Evolutionary conservation across 306 rosid genomes (phyloP).

Genomic region (Trifolium fragiferum): DNA sequence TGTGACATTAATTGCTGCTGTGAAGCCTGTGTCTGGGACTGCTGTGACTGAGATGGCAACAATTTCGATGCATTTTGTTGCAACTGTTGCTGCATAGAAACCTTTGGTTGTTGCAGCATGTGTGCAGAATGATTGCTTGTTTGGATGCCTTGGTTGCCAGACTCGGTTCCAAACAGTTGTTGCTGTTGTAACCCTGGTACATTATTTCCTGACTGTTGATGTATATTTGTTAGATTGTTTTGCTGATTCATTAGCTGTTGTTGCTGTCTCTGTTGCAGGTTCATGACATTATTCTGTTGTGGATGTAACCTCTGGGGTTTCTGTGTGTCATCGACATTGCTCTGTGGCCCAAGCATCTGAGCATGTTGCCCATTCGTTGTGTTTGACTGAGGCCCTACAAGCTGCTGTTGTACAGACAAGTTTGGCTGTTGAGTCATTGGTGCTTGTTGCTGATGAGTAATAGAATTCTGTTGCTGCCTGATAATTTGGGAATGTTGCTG

Average conservation of each 20-base stretch:
- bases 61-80: slow-evolving; percentile 64
- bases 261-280: slow-evolving; percentile 67
- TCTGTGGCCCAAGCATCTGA: slow-evolving; percentile 72
- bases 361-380: slow-evolving; percentile 64
- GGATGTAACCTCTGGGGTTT: slow-evolving; percentile 72
- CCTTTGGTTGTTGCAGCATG: slow-evolving; percentile 75
- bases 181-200: slow-evolving; percentile 75
- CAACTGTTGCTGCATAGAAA: slow-evolving; percentile 66
- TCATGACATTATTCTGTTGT: slow-evolving; percentile 77
- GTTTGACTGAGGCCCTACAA: slow-evolving; percentile 70
- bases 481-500: slow-evolving; percentile 86
- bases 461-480: slow-evolving; percentile 68
- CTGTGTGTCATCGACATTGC: slow-evolving; percentile 77
- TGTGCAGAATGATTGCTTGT: slow-evolving; percentile 71
- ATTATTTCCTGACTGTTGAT: slow-evolving; percentile 82
- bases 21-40: slow-evolving; percentile 65
- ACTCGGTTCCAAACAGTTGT: slow-evolving; percentile 63
- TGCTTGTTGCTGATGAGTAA: slow-evolving; percentile 72
- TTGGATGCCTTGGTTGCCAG: slow-evolving; percentile 78
- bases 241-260: slow-evolving; percentile 77
- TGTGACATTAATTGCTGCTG: slow-evolving; percentile 80
- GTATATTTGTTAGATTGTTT: slow-evolving; percentile 66
- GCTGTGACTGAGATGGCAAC: slow-evolving; percentile 72
- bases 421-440: slow-evolving; percentile 64
- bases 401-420: slow-evolving; percentile 63